Base-by-base conservation (phyloP, 2,329 filamentous ascomycete genomes). In the Penicillium sp. region DNA sequence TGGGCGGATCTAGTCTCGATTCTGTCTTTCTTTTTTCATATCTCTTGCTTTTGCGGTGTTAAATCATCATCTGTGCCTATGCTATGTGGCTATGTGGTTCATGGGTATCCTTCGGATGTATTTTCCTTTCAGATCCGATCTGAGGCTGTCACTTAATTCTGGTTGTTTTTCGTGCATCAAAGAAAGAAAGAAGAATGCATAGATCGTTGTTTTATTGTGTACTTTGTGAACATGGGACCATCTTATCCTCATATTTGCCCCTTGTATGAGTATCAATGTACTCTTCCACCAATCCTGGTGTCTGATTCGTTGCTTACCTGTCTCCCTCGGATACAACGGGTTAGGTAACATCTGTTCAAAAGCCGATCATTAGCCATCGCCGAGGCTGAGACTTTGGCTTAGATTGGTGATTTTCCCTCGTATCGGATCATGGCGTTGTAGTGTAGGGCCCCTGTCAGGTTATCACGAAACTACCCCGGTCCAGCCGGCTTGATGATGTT, bases 361-460 rank as follows among this genome's bases (percentile, higher is more conserved):
- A 23, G 47, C 49, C 27, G 55, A 50, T 55, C 46, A 58, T 54
- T 59, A 29, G 51, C 45, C 47, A 31, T 52, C 13, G 40, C 38
- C 53, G 46, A 42, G 55, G 46, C 52, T 54, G 38, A 55, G 55
- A 50, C 50, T 29, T 2, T 31, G 29, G 43, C 42, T 57, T 35
- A 17, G 25, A n/a, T 40, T 17, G 27, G 35, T 62, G 51, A 56
- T 62, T 64, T 65, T 63, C 63, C 63, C 62, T 57, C 63, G 61
- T 66, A 66, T 66, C 62, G 61, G 56, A 56, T 49, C 35, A 25
- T 54, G n/a, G 43, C 17, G 45, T 25, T 37, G 31, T n/a, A 50
- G 25, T 35, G 31, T 3, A 29, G 41, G 31, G 19, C 47, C 38
- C 29, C 35, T 35, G 31, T 43, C 37, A 25, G 25, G 42, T 40